These are phyloP conservation scores for Trypanosoma melophagium DNA, from an alignment of 208 protist species.

Conservation along the genomic window DNA sequence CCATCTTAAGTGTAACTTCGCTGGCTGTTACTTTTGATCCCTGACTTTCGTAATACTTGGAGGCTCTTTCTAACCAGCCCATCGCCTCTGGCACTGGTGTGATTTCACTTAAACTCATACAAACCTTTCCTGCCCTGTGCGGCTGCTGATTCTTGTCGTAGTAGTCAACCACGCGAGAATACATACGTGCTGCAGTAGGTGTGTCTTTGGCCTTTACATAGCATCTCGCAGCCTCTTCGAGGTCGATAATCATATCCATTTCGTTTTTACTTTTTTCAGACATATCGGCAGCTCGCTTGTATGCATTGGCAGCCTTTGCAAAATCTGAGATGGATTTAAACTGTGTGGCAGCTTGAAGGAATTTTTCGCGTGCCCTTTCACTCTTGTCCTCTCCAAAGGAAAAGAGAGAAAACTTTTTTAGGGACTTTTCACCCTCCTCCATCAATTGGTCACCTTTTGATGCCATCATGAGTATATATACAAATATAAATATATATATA, in stretches of 20 bases:
- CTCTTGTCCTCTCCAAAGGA: conserved; percentile 53
- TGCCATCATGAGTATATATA: conserved; percentile 40
- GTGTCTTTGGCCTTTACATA: conserved; percentile 52
- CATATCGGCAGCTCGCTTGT: conserved; percentile 73
- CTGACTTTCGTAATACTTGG: conserved; percentile 65
- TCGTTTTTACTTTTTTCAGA: conserved; percentile 68
- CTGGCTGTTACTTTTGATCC: conserved; percentile 67
- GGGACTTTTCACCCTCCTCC: conserved; percentile 64
- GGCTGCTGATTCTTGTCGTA: conserved; percentile 67
- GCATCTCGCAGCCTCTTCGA: conserved; percentile 69
- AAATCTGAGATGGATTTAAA: conserved; percentile 81
- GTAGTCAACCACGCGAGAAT: conserved; percentile 50
- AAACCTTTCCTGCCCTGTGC: conserved; percentile 71
- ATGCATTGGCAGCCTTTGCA: conserved; percentile 64
- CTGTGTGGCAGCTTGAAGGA: conserved; percentile 74
- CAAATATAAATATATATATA: neutral
- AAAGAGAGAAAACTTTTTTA: conserved; percentile 75
- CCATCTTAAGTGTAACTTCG: conserved; percentile 76
- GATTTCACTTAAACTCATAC: conserved; percentile 63
- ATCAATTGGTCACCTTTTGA: conserved; percentile 65
- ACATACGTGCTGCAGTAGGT: conserved; percentile 34
- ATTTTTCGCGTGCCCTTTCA: conserved; percentile 76
- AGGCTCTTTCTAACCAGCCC: conserved; percentile 66
- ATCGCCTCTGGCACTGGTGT: conserved; percentile 51
- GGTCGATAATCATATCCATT: conserved; percentile 51